phyloP scores from a whole-genome alignment of 2,329 filamentous ascomycete genomes.

The Epichloe gansuensis region DNA sequence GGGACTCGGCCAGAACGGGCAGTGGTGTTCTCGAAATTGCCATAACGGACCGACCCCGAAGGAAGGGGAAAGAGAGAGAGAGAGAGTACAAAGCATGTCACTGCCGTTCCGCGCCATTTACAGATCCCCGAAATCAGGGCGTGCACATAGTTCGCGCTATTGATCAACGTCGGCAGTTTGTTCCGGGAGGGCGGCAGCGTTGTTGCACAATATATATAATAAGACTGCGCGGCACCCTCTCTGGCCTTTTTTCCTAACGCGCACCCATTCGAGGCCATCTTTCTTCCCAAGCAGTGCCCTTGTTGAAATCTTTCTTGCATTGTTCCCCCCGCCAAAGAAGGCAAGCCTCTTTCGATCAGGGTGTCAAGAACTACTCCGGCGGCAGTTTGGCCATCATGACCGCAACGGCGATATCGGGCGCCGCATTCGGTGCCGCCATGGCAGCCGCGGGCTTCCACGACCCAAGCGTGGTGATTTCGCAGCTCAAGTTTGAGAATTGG shows the following conservation, averaged over 20 bases:
- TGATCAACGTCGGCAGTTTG: background rate
- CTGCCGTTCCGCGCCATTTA: background rate
- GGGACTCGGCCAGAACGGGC: too few relatives aligned
- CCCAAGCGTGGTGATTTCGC: constrained; percentile 45
- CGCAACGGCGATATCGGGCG: constrained; percentile 29
- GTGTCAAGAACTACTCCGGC: background rate
- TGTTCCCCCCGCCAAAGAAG: too few relatives aligned
- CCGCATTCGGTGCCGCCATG: constrained; percentile 48
- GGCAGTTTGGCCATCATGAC: background rate
- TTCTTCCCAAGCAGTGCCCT: too few relatives aligned
- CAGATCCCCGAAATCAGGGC: background rate
- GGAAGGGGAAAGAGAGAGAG: too few relatives aligned
- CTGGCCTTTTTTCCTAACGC: background rate
- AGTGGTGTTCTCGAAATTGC: too few relatives aligned
- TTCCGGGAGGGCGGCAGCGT: background rate
- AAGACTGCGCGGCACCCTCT: background rate
- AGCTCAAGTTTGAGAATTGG: constrained; percentile 48
- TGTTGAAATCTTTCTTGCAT: too few relatives aligned
- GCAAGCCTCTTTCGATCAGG: too few relatives aligned
- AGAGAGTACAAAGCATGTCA: too few relatives aligned
- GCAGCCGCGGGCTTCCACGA: constrained; percentile 46
- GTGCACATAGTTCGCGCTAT: background rate
- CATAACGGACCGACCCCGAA: background rate
- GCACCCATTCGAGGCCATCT: background rate
- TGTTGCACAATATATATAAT: background rate